These are phyloP conservation scores for Penstemon davidsonii DNA, from an alignment of 257 asterid species.

Conservation along the genomic window DNA sequence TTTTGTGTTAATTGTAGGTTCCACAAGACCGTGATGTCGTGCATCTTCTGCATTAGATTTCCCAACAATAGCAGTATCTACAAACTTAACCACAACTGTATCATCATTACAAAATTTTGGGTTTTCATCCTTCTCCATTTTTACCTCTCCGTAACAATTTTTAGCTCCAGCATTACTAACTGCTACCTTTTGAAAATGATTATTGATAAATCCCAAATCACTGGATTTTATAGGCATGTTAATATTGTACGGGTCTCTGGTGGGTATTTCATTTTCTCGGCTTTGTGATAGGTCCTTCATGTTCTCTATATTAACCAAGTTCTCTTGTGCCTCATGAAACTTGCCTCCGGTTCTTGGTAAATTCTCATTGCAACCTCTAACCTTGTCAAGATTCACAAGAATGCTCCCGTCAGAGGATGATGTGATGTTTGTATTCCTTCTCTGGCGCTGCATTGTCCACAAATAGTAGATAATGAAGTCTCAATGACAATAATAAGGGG, in stretches of 20 bases:
- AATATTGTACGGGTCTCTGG: constrained; percentile 23
- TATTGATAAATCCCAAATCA: constrained; percentile 27
- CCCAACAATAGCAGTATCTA: constrained; percentile 70
- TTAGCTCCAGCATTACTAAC: constrained; percentile 23
- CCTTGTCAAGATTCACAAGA: constrained; percentile 27
- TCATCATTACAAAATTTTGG: constrained; percentile 43
- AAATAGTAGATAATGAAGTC: constrained; percentile 29
- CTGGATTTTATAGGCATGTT: constrained; percentile 21
- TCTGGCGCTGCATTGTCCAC: constrained; percentile 44
- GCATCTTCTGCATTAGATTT: constrained; percentile 73
- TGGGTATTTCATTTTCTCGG: constrained; percentile 30
- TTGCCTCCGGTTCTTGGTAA: constrained; percentile 24
- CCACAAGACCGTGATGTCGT: constrained; percentile 91
- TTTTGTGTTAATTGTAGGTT: constrained; percentile 81
- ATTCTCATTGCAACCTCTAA: constrained; percentile 35
- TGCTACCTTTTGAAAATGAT: constrained; percentile 28
- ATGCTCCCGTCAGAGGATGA: constrained; percentile 18
- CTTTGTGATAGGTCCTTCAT: constrained; percentile 32
- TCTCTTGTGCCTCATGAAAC: constrained; percentile 26
- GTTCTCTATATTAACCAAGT: constrained; percentile 28
- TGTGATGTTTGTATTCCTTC: constrained; percentile 31
- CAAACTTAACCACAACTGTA: constrained; percentile 60
- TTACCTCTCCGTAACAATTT: constrained; percentile 21
- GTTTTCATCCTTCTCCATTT: constrained; percentile 32
- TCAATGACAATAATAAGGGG: constrained; percentile 15